Percentiles rank a stretch among this genome's conserved stretches.
These are phyloP conservation scores for Echinochloa phyllopogon DNA, from an alignment of 176 grass and related monocot genomes.

Conservation along the genomic window DNA sequence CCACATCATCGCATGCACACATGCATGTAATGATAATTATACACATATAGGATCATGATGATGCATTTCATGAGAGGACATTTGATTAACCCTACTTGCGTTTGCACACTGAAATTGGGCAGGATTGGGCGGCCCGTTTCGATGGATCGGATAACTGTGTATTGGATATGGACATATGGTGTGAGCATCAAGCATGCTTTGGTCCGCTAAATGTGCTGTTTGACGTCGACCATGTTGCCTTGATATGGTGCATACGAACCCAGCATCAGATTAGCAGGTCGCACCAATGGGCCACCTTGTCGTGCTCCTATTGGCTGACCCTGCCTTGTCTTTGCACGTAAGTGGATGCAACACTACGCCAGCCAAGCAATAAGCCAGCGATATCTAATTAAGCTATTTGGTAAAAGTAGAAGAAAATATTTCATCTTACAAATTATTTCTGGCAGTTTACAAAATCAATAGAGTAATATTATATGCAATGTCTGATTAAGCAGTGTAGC, in stretches of 20 bases:
- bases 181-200: slow-evolving; percentile 36
- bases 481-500: background rate
- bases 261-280: slow-evolving; percentile 35
- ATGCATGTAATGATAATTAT: slow-evolving; percentile 36
- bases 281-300: slow-evolving; percentile 34
- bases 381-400: too few relatives aligned
- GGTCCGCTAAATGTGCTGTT: slow-evolving; percentile 31
- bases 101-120: background rate
- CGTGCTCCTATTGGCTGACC: slow-evolving; percentile 19
- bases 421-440: background rate
- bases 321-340: background rate
- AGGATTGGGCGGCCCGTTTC: background rate
- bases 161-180: slow-evolving; percentile 25
- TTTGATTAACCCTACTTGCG: slow-evolving; percentile 35
- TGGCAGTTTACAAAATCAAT: background rate
- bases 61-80: slow-evolving; percentile 19
- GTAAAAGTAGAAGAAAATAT: background rate
- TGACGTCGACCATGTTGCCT: slow-evolving; percentile 46
- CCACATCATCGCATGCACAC: slow-evolving; percentile 13
- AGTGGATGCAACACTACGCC: slow-evolving; percentile 12
- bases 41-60: background rate
- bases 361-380: background rate
- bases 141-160: background rate
- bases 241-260: slow-evolving; percentile 31
- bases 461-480: too few relatives aligned